Evolutionary conservation across 345 rosid genomes (phyloP), one percentile per base, ranked within the genome.

Genomic region (Hibiscus tridactylites): DNA sequence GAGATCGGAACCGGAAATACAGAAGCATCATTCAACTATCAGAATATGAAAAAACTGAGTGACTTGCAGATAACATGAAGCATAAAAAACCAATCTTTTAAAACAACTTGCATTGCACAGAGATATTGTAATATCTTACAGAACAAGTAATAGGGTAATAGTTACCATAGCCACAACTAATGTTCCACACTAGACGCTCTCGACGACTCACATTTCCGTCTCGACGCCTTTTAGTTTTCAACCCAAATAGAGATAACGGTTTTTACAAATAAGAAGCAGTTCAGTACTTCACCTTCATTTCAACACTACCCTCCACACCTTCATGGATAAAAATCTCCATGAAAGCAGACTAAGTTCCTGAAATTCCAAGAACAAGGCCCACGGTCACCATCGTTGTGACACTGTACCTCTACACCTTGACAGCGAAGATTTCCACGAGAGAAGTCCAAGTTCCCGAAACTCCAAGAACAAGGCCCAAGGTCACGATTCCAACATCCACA

Each of bases 401-500:
- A 16, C 26, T 33, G 19, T 8, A 50, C 3, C 11, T 15, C 4
- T 68, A 82, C 19, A 79, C 83, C 78, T 82, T 82, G 57, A 79
- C 50, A 1, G 88, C 75, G 65, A 88, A 79, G 61, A 93, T 93
- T 79, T 93, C 94, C 65, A 74, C 29, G 16, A 88, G 84, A 9
- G 94, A 71, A 80, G 74, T 85, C 91, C 90, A 88, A 62, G 96
- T 91, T 68, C 97, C 97, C 0, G 97, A 83, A 61, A 87, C 80
- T 6, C 83, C 90, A 75, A 90, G 79, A 74, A 81, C 81, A 61
- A 85, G 60, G 37, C 97, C 98, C 9, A 86, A 16, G 52, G 72
- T 69, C 53, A 84, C 77, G 60, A 93, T 90, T n/a, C 81, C 91
- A 0, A 74, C 67, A 73, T 88, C 96, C 53, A 76, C 1, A 11